Percentiles rank a stretch among this genome's conserved stretches.
phyloP scores from a whole-genome alignment of 2,329 filamentous ascomycete species.

The Stromatinia cepivora region DNA sequence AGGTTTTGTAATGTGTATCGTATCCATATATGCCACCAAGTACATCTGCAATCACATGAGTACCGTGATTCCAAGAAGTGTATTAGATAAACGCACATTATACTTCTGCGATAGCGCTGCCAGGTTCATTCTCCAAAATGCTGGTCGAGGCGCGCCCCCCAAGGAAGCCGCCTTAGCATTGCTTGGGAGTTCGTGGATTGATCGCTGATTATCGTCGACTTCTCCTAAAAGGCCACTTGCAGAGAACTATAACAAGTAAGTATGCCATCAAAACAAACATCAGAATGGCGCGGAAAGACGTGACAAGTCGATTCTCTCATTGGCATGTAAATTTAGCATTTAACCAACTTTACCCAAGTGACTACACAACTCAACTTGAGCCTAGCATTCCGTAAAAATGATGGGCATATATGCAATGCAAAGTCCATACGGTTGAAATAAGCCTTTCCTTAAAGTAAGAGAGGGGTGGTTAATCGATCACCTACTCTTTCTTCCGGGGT shows the following conservation, averaged over 20 bases:
- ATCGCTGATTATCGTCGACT: neutral
- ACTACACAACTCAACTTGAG: neutral
- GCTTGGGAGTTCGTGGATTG: conserved; percentile 4
- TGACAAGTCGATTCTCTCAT: neutral
- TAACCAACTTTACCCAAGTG: neutral
- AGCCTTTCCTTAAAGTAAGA: neutral
- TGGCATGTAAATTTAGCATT: neutral
- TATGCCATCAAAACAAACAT: neutral
- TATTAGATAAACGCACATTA: conserved; percentile 14
- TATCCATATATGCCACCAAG: conserved; percentile 58
- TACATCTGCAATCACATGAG: conserved; percentile 50
- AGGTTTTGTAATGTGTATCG: conserved; percentile 58
- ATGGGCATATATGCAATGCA: neutral
- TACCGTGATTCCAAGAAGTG: neutral
- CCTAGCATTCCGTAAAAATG: neutral
- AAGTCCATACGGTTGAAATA: neutral
- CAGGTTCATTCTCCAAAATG: conserved; percentile 23
- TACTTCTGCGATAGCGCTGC: conserved; percentile 23
- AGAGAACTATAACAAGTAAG: conserved; percentile 5
- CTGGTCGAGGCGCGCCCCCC: neutral
- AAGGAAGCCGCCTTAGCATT: neutral
- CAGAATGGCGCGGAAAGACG: neutral
- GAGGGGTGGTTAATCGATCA: neutral
- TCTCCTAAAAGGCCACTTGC: neutral
- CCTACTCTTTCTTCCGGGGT: conserved; percentile 9